Evolutionary conservation across 208 protist genomes (phyloP).

Genomic region (Trypanosoma boissoni): DNA sequence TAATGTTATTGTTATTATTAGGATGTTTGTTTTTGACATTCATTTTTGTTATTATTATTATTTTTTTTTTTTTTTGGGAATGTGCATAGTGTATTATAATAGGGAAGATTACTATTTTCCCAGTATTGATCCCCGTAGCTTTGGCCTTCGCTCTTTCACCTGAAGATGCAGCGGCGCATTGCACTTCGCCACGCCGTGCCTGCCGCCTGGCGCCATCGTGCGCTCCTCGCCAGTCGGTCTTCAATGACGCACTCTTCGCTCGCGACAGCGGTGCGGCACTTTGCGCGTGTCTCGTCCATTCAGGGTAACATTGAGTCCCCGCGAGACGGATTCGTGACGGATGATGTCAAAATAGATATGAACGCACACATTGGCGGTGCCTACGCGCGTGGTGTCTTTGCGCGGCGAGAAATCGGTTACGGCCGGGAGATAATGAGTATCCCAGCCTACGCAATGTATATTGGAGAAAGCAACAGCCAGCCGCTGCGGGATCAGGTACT

Average conservation of each 20-base stretch:
- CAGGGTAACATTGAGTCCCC: slow-evolving; percentile 59
- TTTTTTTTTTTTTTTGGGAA: slow-evolving; percentile 4
- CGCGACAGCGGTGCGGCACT: slow-evolving; percentile 14
- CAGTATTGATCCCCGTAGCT: too few species aligned
- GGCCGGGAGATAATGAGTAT: slow-evolving; percentile 80
- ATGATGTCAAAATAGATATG: slow-evolving; percentile 74
- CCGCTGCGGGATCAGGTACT: slow-evolving; percentile 69
- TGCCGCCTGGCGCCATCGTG: not conserved
- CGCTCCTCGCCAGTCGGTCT: too few species aligned
- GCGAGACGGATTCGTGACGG: slow-evolving; percentile 71
- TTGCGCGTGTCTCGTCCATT: slow-evolving; percentile 66
- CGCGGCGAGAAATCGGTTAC: slow-evolving; percentile 70
- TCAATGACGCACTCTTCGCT: not conserved
- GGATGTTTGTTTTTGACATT: not conserved
- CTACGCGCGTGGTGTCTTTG: slow-evolving; percentile 73
- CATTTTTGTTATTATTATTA: not conserved
- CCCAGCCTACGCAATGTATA: slow-evolving; percentile 76
- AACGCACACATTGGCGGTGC: slow-evolving; percentile 69
- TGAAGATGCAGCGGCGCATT: too few species aligned
- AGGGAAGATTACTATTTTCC: too few species aligned
- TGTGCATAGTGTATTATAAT: too few species aligned
- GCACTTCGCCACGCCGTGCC: too few species aligned
- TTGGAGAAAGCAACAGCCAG: slow-evolving; percentile 51
- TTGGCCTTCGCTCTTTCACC: too few species aligned
- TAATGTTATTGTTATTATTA: too few species aligned